Percentiles rank a stretch among this genome's conserved stretches.
These are phyloP conservation scores for Boletus subcaerulescens DNA, from an alignment of 768 basidiomycete species.

Conservation along the genomic window DNA sequence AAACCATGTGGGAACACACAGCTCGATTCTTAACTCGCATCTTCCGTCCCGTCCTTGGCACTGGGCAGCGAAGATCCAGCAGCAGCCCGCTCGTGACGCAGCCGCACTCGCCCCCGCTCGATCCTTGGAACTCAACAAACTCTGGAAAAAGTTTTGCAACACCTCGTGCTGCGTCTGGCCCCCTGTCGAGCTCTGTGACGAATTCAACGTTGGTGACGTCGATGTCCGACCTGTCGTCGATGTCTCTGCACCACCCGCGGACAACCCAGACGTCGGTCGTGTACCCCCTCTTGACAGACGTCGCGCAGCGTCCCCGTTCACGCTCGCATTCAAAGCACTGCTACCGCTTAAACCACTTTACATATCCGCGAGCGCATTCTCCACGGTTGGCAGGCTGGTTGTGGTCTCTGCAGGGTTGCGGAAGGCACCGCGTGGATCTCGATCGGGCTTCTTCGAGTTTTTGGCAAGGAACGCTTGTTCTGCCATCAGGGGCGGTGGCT, in stretches of 20 bases:
- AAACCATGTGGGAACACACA: too few relatives aligned
- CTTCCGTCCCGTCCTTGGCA: conserved; percentile 37
- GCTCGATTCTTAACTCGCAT: conserved; percentile 28
- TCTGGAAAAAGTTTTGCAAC: conserved; percentile 86
- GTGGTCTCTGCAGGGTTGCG: conserved; percentile 66
- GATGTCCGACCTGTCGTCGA: conserved; percentile 35
- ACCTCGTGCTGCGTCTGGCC: conserved; percentile 80
- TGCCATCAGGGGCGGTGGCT: conserved; percentile 71
- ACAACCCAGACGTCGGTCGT: conserved; percentile 36
- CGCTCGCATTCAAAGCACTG: conserved; percentile 33
- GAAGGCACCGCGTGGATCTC: conserved; percentile 88
- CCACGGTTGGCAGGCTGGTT: conserved; percentile 78
- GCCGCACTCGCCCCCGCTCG: conserved; percentile 38
- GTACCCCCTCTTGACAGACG: conserved; percentile 31
- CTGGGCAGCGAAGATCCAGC: conserved; percentile 21
- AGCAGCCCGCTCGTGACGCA: conserved; percentile 22
- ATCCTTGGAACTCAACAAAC: conserved; percentile 69
- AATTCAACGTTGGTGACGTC: conserved; percentile 36
- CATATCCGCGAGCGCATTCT: conserved; percentile 86
- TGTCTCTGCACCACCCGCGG: conserved; percentile 35
- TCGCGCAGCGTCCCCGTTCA: conserved; percentile 34
- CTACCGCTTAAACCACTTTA: conserved; percentile 51
- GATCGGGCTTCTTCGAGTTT: conserved; percentile 84
- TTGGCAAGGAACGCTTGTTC: conserved; percentile 90
- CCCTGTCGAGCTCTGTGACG: conserved; percentile 43